Conservation (phyloP, 495 filamentous ascomycete species). For the Hypomontagnella submonticulosa region DNA sequence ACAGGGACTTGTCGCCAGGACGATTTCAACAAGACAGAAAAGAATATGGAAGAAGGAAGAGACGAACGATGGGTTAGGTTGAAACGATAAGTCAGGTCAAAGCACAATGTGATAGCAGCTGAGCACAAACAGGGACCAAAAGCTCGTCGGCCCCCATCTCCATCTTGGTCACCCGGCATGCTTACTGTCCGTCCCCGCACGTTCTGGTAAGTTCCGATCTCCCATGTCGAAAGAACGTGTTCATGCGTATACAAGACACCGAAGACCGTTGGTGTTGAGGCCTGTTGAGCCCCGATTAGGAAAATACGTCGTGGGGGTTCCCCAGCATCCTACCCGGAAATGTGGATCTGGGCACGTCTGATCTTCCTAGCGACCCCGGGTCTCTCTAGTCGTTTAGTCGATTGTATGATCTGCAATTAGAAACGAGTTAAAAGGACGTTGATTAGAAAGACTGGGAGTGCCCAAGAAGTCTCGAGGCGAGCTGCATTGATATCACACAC, state of each 20-base stretch:
- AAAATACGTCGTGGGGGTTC: conserved; percentile 25
- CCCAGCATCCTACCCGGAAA: conserved; percentile 16
- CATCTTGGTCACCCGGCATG: conserved; percentile 10
- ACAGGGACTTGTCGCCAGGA: conserved; percentile 31
- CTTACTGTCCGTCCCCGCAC: background rate
- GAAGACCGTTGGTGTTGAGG: conserved; percentile 24
- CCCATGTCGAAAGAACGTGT: conserved; percentile 11
- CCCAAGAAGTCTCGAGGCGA: conserved; percentile 11
- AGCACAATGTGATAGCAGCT: conserved; percentile 35
- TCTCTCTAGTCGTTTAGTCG: conserved; percentile 28
- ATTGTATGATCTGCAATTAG: conserved; percentile 48
- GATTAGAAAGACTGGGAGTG: conserved; percentile 10
- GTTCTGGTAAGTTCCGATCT: conserved; percentile 10
- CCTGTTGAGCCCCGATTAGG: conserved; percentile 31
- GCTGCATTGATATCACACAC: conserved; percentile 33
- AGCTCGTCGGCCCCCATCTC: conserved; percentile 20
- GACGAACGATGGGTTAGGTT: conserved; percentile 12
- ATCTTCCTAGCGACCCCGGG: conserved; percentile 36
- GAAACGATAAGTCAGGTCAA: conserved; percentile 37
- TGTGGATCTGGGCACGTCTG: conserved; percentile 22
- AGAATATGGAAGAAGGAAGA: conserved; percentile 29
- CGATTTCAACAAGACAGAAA: conserved; percentile 35
- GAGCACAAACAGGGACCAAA: conserved; percentile 6
- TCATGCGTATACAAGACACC: conserved; percentile 28
- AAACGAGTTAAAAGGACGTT: conserved; percentile 33